Evolutionary conservation across 257 asterid species (phyloP), one percentile per base, ranked within the genome.

Genomic region (Thymus mandschuricus): DNA sequence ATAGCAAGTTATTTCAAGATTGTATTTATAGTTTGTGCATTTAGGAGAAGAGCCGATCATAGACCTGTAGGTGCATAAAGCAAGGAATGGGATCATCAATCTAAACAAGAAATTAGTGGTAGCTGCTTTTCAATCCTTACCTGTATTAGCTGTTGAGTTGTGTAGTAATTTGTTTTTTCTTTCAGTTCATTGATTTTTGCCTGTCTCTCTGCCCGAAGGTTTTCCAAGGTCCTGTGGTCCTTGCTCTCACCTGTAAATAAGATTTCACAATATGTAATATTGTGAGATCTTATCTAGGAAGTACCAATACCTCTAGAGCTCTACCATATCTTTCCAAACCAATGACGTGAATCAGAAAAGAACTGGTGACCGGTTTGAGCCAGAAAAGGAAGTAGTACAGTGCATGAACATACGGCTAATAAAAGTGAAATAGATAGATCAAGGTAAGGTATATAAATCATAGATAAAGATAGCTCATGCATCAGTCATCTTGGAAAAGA

Each of bases 61-160:
- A 28, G 49, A 21, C 6, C 41, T 38, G 5, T 35, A 35, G 40
- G 34, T 66, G 50, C 52, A 38, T 29, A 59, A 58, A 62, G 46
- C 29, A 56, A 66, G 74, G 55, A 52, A 55, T 33, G 12, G 12
- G 41, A 45, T 64, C 43, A 59, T 49, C 60, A 46, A 27, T 13
- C 30, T 33, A 60, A 76, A 67, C 65, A 40, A 38, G 55, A 70
- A 34, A 29, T 21, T 21, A 21, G 21, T 21, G 58, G 44, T 5
- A 66, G 65, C 41, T 34, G 68, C 49, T 64, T 54, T 60, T 73
- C 78, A 62, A 38, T 57, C 69, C 71, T 83, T 76, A 94, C 97
- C 97, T 94, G 96, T 81, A 94, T 94, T 74, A 94, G 87, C 83
- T 89, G 97, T 81, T 91, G 98, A 8, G 96, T 91, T 10, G 69